phyloP scores from a whole-genome alignment of 1,139 yeast genomes.

The Taphrina pruni region DNA sequence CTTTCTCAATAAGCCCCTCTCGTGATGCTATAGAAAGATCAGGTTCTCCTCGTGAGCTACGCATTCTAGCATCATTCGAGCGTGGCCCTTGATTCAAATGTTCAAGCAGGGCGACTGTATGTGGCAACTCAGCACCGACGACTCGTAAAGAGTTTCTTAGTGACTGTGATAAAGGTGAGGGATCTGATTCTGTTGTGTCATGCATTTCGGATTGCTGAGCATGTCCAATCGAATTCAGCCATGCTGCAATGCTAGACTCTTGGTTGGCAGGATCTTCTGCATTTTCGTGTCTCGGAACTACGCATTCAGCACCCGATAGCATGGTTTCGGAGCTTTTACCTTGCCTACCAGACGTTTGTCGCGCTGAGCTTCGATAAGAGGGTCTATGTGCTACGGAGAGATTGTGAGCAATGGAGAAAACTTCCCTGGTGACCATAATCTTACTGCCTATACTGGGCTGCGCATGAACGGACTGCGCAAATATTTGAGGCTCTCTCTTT shows the following conservation, averaged over 20 bases:
- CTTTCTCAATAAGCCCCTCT: background rate
- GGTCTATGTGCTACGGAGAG: background rate
- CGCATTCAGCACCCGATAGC: background rate
- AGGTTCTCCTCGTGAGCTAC: background rate
- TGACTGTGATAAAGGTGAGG: background rate
- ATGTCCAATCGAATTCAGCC: background rate
- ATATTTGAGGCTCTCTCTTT: background rate
- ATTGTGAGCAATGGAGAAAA: background rate
- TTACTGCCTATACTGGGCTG: background rate
- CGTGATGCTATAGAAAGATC: background rate
- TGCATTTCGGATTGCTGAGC: background rate
- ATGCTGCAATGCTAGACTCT: constrained; percentile 1
- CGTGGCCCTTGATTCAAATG: background rate
- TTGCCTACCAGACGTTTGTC: background rate
- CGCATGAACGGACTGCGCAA: background rate
- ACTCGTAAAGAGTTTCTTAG: constrained; percentile 1
- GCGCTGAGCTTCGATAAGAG: background rate
- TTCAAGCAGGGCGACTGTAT: constrained; percentile 11
- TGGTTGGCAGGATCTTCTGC: background rate
- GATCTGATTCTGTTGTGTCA: background rate
- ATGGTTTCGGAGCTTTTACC: background rate
- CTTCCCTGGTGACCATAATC: background rate
- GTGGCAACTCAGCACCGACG: constrained; percentile 18
- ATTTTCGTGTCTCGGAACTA: background rate
- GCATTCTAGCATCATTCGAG: background rate